A percentile compares a stretch with the other conserved stretches of the same genome.
phyloP scores from a whole-genome alignment of 495 filamentous ascomycete genomes.

The Aspergillus steynii region DNA sequence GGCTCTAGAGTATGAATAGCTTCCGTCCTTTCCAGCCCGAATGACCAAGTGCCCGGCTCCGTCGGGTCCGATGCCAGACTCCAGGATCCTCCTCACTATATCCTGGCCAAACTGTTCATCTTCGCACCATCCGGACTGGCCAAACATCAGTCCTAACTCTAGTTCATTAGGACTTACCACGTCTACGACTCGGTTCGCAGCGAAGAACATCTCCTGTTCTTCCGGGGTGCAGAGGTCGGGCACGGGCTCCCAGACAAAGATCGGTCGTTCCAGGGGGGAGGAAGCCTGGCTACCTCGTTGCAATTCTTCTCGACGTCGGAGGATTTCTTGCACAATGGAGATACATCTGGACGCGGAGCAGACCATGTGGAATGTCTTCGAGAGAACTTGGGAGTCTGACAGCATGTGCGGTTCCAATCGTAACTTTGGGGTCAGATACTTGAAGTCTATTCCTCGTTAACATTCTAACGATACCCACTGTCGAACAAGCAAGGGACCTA shows the following conservation, averaged over 20 bases:
- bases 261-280: slow-evolving; percentile 45
- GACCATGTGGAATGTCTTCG: slow-evolving; percentile 83
- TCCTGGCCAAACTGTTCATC: slow-evolving; percentile 46
- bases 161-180: slow-evolving; percentile 86
- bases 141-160: slow-evolving; percentile 82
- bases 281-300: slow-evolving; percentile 27
- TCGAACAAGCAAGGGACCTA: background rate
- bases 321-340: slow-evolving; percentile 64
- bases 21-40: slow-evolving; percentile 58
- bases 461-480: slow-evolving; percentile 11
- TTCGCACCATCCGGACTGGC: slow-evolving; percentile 52
- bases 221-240: slow-evolving; percentile 81
- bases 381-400: slow-evolving; percentile 57
- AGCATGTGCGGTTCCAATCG: slow-evolving; percentile 67
- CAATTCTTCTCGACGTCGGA: slow-evolving; percentile 45
- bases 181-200: slow-evolving; percentile 72
- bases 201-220: slow-evolving; percentile 70
- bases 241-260: slow-evolving; percentile 94
- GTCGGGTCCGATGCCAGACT: slow-evolving; percentile 46
- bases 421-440: slow-evolving; percentile 83
- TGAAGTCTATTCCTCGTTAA: slow-evolving; percentile 63
- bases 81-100: slow-evolving; percentile 59
- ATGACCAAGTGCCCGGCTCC: slow-evolving; percentile 52
- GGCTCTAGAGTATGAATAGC: slow-evolving; percentile 47
- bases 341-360: slow-evolving; percentile 80